Base-by-base conservation (phyloP, 1,139 yeast genomes). In the Lodderomyces metapsilosis region DNA sequence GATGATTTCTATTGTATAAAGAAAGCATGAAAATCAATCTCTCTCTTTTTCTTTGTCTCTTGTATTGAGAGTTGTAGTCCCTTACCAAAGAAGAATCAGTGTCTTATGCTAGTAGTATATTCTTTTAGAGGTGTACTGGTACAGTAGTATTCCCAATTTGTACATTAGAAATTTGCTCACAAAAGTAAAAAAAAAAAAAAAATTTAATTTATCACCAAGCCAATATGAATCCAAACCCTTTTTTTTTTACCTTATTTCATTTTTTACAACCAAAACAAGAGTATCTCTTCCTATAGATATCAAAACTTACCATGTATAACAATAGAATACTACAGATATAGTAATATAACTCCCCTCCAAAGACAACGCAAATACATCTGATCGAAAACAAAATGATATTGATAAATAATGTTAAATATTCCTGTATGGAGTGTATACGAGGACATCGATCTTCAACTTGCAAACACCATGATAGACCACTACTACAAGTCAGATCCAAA, bases 371-470 rank as follows among this genome's bases (percentile, higher is more conserved):
- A n/a, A n/a, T n/a, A n/a, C n/a, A n/a, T n/a, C n/a, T n/a, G n/a
- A n/a, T n/a, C 16, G 6, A n/a, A 8, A 9, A 25, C 11, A 10
- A 23, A 15, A 91, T 92, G 98, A 88, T 92, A 44, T 68, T 88
- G 38, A 88, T 86, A 53, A 88, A 87, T 49, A 88, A 87, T 33
- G 84, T 78, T 53, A 88, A 92, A 56, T 87, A 87, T 59, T 89
- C 96, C n/a, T 92, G 96, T 60, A 78, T 82, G 46, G 84, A 83
- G 54, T 92, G 98, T 58, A 88, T 92, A 32, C 71, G 97, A 35
- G 98, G 98, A 16, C 98, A 92, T 59, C 66, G 98, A 35, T 86
- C 96, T 3, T 82, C 94, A 3, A 80, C 84, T 43, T 92, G 98
- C 60, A 79, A 79, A 44, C 98, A 92, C 61, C 80, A 85, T 37